These are phyloP conservation scores for Medicago arabica DNA, from an alignment of 306 rosid genomes.

Conservation along the genomic window DNA sequence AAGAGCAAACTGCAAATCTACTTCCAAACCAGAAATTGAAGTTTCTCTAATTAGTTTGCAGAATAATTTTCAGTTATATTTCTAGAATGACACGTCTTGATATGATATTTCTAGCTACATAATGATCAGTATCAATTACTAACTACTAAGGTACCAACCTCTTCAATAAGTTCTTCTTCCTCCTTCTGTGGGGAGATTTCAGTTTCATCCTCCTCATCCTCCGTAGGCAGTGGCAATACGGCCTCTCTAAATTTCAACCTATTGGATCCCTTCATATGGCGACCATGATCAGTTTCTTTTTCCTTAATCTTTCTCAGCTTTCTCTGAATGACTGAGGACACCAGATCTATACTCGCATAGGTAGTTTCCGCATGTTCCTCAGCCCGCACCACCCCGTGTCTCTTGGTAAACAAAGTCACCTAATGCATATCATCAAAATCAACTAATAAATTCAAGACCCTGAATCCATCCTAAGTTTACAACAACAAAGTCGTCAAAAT, in stretches of 20 bases:
- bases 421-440: slow-evolving; percentile 27
- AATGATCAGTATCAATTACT: slow-evolving; percentile 4
- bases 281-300: slow-evolving; percentile 85
- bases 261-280: slow-evolving; percentile 93
- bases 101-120: neutral
- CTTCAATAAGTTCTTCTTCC: slow-evolving; percentile 53
- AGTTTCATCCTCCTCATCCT: slow-evolving; percentile 46
- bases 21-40: slow-evolving; percentile 12
- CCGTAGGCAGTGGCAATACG: slow-evolving; percentile 26
- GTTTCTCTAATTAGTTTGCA: neutral
- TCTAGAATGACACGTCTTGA: neutral
- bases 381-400: slow-evolving; percentile 90
- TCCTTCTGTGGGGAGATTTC: slow-evolving; percentile 43
- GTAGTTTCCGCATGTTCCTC: slow-evolving; percentile 87
- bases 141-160: slow-evolving; percentile 57
- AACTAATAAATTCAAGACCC: neutral
- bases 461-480: neutral
- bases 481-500: slow-evolving; percentile 4
- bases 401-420: slow-evolving; percentile 84
- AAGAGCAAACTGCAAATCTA: slow-evolving; percentile 30
- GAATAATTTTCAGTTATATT: slow-evolving; percentile 16
- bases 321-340: slow-evolving; percentile 86
- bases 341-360: slow-evolving; percentile 86
- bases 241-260: slow-evolving; percentile 74
- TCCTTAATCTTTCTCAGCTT: slow-evolving; percentile 96